Conservation (phyloP, 2,329 filamentous ascomycete species). For the Fusarium musae region DNA sequence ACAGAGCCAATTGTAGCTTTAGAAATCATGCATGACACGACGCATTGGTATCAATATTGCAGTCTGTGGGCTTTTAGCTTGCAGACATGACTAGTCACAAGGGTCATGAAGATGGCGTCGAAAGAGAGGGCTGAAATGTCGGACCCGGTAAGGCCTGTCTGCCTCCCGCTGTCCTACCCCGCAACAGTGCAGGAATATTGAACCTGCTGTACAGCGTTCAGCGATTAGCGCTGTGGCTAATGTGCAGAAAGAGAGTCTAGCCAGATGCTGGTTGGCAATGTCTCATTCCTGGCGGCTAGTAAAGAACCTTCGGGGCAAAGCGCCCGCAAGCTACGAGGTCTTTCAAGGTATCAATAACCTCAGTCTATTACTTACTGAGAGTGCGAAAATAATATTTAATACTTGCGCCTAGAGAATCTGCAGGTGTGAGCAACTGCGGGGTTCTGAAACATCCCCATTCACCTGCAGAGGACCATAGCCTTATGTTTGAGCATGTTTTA, state of each 20-base stretch:
- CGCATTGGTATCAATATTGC: too few species aligned
- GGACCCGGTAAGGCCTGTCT: neutral
- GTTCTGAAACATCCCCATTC: too few species aligned
- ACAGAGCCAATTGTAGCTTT: neutral
- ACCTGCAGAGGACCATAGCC: too few species aligned
- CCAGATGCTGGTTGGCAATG: neutral
- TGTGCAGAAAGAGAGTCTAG: neutral
- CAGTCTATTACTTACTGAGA: too few species aligned
- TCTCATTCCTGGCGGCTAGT: neutral
- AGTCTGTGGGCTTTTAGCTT: too few species aligned
- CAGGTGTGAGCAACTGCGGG: too few species aligned
- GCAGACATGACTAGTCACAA: neutral
- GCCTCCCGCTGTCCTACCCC: neutral
- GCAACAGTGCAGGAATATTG: neutral
- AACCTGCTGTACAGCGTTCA: neutral
- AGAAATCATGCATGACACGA: neutral
- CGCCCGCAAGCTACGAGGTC: accelerated
- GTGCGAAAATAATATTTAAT: too few species aligned
- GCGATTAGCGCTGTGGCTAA: neutral
- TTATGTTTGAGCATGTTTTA: too few species aligned
- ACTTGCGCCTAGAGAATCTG: too few species aligned
- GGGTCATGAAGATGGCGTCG: neutral
- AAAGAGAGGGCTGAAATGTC: neutral
- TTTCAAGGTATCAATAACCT: too few species aligned
- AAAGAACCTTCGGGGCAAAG: neutral